These are phyloP conservation scores for Dictyostelium intermedium DNA, from an alignment of 78 protist genomes.

Conservation along the genomic window DNA sequence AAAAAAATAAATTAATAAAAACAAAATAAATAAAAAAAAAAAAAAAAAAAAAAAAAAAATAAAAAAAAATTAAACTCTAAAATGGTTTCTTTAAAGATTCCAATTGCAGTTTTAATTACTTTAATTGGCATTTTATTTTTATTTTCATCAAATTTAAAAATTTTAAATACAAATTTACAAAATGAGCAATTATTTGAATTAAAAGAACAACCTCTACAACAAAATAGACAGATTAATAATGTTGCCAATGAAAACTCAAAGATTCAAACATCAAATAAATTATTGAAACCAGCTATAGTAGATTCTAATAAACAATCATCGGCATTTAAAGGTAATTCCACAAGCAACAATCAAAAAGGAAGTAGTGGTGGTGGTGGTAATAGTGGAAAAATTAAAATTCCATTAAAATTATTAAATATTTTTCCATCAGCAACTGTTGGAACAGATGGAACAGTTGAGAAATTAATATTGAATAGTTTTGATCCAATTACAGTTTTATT, in stretches of 20 bases:
- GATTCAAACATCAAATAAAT: neutral
- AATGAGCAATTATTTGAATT: neutral
- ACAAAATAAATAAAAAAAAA: neutral
- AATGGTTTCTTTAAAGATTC: constrained; percentile 10
- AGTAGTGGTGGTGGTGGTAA: neutral
- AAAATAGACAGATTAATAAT: neutral
- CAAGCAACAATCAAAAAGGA: neutral
- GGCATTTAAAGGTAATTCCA: neutral
- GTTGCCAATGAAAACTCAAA: neutral
- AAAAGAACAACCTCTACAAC: neutral
- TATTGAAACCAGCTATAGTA: neutral
- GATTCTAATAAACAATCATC: neutral
- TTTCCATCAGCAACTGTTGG: constrained; percentile 2
- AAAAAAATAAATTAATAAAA: neutral
- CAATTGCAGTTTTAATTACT: neutral
- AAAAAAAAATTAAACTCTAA: neutral
- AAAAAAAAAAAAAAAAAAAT: neutral
- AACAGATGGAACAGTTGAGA: neutral
- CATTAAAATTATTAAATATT: constrained; percentile 3
- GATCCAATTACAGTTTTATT: constrained; percentile 40
- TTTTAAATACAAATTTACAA: neutral
- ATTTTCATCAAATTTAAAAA: neutral
- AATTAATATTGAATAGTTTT: neutral
- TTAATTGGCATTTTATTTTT: neutral
- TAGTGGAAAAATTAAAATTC: neutral